Evolutionary conservation across 805 yeast genomes (phyloP), one percentile per base, ranked within the genome.

Genomic region (Brettanomyces nanus): DNA sequence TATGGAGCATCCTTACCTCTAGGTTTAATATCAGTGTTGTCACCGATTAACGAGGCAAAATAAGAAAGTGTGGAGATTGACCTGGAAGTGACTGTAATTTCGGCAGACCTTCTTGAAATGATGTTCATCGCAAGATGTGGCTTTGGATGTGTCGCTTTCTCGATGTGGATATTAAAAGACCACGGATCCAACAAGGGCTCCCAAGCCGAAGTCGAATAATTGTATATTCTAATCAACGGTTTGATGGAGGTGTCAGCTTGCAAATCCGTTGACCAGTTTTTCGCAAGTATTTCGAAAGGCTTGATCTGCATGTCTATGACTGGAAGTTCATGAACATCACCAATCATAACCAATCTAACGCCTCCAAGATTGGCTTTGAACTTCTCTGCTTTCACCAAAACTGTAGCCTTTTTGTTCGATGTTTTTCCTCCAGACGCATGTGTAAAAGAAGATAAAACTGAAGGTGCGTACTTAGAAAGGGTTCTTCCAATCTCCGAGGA

Each of bases 121-220:
- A 92, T 62, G 50, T 85, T 89, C 32, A 90, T 65, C 26, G 69
- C 54, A 3, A 81, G 49, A 15, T 73, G 64, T 5, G 71, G 65
- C 5, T 68, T 67, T 1, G 75, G 70, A 11, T 65, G 66, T 1
- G 53, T 42, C 0, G 61, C 60, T 37, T 71, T 73, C 1, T 84
- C 66, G 2, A 82, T 75, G 54, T 83, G 85, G 10, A 85, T 59
- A 0, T 85, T 77, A 36, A 90, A 65, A 5, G 85, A 80, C 84
- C 95, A 83, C 0, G 90, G 80, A 52, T 92, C 98, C 35, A 92
- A 57, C 33, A 92, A 63, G 0, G 98, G 97, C 51, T 92, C 97
- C 97, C 98, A 89, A 0, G 86, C 73, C 3, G 96, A 87, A 44
- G 83, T 76, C 0, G 96, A 75, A 56, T 89, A 89, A 56, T 87